Percentiles rank a stretch among this genome's conserved stretches.
Conservation (phyloP, 163 green algal genomes). For the Chlorella variabilis region DNA sequence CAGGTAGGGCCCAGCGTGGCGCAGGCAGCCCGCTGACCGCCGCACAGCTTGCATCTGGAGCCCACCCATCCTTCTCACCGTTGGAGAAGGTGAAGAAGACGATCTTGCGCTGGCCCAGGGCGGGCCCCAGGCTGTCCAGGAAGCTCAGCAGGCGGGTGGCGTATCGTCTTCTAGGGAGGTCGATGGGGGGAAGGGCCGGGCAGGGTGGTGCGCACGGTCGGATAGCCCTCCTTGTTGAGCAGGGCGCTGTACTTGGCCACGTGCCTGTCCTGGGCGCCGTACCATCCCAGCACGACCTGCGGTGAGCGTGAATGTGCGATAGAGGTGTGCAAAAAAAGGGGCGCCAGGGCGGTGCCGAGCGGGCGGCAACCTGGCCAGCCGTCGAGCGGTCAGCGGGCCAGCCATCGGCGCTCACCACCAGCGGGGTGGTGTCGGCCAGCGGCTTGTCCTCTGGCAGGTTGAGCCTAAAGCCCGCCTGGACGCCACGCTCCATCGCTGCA, state of each 20-base stretch:
- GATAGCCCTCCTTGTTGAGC: conserved; percentile 9
- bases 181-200: conserved; percentile 38
- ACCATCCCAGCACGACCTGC: conserved; percentile 41
- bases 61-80: not conserved
- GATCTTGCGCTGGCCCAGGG: not conserved
- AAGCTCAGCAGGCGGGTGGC: conserved; percentile 10
- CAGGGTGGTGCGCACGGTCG: conserved; percentile 6
- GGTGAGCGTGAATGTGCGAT: no score
- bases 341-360: not conserved
- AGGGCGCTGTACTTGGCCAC: conserved; percentile 39
- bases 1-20: no score
- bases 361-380: no score
- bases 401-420: conserved; percentile 25
- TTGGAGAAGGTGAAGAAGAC: conserved; percentile 30
- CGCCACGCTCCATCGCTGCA: not conserved
- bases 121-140: not conserved
- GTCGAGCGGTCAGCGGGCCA: no score
- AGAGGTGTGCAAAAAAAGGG: not conserved
- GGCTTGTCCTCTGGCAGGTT: not conserved
- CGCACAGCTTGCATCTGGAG: no score
- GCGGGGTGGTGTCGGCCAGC: not conserved
- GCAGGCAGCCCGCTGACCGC: no score
- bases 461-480: not conserved
- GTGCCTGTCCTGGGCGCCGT: conserved; percentile 22
- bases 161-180: conserved; percentile 1